Base-by-base conservation (phyloP, 2,329 filamentous ascomycete genomes). In the Aspergillus niger region DNA sequence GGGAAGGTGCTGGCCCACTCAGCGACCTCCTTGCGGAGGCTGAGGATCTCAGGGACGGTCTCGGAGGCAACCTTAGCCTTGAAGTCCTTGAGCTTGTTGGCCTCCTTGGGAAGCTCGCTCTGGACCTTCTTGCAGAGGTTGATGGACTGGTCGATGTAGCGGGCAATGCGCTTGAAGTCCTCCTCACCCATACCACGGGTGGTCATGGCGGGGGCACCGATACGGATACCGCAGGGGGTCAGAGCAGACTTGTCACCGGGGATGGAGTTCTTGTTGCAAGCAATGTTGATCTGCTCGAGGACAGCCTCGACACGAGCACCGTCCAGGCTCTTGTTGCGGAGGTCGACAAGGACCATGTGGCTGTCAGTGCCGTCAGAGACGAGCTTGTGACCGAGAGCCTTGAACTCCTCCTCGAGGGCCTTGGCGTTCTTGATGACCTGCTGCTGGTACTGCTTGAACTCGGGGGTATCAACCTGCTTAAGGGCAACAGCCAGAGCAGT, bases 81-180 rank as follows among this genome's bases (percentile, higher is more conserved):
- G 90, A 99, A 98, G 85, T 99, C 95, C 89, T 98, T 98, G 79
- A 96, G 91, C 88, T 96, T 97, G 88, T 98, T 99, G 74, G 91
- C 92, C 80, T 95, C 91, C 88, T 97, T 97, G 78, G 95, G 94
- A 24, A 98, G 86, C 66, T 85, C 82, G 61, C 76, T 83, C 84
- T 98, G 95, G 71, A 96, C 84, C 74, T 93, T 88, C 86, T 92
- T 92, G 85, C 89, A 91, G 74, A 98, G 85, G 83, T 91, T 91
- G 85, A 98, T 91, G 78, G 88, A 86, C 74, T 89, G 85, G 78
- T 96, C 91, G 70, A 98, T 97, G 85, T 97, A 98, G 69, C 82
- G 78, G 67, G 89, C 93, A 65, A 99, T 93, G 69, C 90, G 88
- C 82, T 91, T 89, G 79, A 99, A 99, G 81, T 97, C 93, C 63